A percentile compares a stretch with the other conserved stretches of the same genome.
Evolutionary conservation across 495 filamentous ascomycete genomes (phyloP).

Genomic region (Podospora appendiculata): DNA sequence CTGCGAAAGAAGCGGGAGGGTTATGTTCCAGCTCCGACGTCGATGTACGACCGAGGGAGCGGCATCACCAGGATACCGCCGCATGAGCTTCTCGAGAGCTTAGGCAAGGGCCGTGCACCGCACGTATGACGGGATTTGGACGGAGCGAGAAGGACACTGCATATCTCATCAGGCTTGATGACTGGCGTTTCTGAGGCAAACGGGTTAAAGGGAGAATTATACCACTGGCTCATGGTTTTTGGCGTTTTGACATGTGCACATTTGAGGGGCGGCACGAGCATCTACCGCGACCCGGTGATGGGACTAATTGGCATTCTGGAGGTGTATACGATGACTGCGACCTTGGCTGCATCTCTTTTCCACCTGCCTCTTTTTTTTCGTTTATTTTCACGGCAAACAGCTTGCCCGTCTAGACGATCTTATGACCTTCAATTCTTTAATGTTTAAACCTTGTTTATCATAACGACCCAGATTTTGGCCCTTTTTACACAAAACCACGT

Average conservation of each 20-base stretch:
- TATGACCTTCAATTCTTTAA: not conserved
- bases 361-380: not conserved
- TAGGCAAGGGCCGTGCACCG: slow-evolving; percentile 32
- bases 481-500: not conserved
- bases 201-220: not conserved
- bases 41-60: slow-evolving; percentile 61
- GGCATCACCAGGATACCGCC: slow-evolving; percentile 78
- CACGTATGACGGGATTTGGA: slow-evolving; percentile 24
- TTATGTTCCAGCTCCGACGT: slow-evolving; percentile 73
- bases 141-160: not conserved
- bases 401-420: not conserved
- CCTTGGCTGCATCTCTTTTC: not conserved
- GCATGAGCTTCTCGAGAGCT: slow-evolving; percentile 60
- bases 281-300: not conserved
- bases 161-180: not conserved
- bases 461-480: not conserved
- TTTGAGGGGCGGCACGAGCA: not conserved
- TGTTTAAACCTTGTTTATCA: not conserved
- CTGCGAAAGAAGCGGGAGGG: slow-evolving; percentile 79
- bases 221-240: not conserved
- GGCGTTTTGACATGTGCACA: not conserved
- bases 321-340: not conserved
- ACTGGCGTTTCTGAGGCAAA: slow-evolving; percentile 1
- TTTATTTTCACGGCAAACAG: not conserved
- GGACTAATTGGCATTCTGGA: not conserved